Conservation (phyloP, 148 eudicot species). For the Agrostemma githago region DNA sequence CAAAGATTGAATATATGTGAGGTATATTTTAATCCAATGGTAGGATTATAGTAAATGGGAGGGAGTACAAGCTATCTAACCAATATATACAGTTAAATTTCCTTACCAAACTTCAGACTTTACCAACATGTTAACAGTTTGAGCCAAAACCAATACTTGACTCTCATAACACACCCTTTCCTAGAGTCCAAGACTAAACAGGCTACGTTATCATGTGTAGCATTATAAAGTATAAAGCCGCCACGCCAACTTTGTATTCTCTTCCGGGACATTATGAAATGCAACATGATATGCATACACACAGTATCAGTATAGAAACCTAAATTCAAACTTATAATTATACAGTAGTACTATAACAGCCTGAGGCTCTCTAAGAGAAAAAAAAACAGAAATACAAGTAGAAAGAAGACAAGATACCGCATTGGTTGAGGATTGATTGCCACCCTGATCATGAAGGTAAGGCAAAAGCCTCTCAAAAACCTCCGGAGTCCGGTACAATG, state of each 20-base stretch:
- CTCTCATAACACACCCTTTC: background rate
- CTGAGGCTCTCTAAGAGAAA: background rate
- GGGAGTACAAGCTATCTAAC: slow-evolving; percentile 3
- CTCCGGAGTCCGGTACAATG: slow-evolving; percentile 76
- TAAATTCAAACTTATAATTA: background rate
- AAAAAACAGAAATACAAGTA: too few relatives aligned
- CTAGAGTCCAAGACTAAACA: background rate
- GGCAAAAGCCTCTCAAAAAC: slow-evolving; percentile 75
- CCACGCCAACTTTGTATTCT: background rate
- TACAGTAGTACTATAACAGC: background rate
- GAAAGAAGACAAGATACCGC: slow-evolving; percentile 41
- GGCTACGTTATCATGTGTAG: background rate
- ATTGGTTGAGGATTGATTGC: slow-evolving; percentile 47
- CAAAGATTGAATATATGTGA: too few relatives aligned
- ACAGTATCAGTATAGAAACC: background rate
- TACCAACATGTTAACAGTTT: background rate
- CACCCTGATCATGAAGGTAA: slow-evolving; percentile 48
- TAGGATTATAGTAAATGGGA: too few relatives aligned
- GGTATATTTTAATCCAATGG: too few relatives aligned
- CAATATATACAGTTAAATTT: background rate
- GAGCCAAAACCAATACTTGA: background rate
- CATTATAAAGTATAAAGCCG: background rate
- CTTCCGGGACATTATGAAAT: background rate
- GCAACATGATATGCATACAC: background rate
- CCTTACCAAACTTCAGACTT: background rate